Evolutionary conservation across 2,329 filamentous ascomycete genomes (phyloP).

Genomic region (Fusarium floridanum): DNA sequence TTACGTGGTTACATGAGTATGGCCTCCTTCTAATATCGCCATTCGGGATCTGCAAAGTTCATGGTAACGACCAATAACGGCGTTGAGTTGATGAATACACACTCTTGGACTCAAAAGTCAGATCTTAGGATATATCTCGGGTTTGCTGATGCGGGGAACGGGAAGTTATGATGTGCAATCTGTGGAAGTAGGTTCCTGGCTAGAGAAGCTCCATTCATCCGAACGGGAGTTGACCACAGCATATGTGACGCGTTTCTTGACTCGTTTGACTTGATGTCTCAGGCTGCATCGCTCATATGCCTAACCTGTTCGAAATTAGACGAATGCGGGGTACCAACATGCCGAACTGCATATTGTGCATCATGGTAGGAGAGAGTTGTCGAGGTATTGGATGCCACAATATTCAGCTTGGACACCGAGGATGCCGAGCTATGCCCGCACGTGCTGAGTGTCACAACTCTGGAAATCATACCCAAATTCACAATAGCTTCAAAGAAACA

Average conservation of each 20-base stretch:
- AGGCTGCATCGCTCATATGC: neutral
- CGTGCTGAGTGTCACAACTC: neutral
- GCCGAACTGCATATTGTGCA: neutral
- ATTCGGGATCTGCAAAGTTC: neutral
- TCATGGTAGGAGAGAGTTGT: neutral
- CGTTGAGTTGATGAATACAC: neutral
- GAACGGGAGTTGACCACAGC: neutral
- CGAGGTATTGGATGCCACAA: neutral
- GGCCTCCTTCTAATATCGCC: neutral
- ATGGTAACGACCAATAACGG: neutral
- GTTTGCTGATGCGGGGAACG: neutral
- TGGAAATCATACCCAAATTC: neutral
- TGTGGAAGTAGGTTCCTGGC: neutral
- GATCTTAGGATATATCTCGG: neutral
- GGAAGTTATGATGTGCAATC: neutral
- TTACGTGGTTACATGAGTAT: neutral
- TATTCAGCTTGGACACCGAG: conserved; percentile 15
- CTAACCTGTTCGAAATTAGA: conserved; percentile 1
- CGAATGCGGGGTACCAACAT: conserved; percentile 17
- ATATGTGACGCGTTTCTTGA: neutral
- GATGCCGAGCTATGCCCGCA: conserved; percentile 27
- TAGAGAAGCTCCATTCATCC: neutral
- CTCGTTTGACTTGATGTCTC: neutral
- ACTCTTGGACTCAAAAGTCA: neutral
- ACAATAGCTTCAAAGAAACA: neutral